Base-by-base conservation (phyloP, 495 filamentous ascomycete genomes). In the Neurospora terricola region DNA sequence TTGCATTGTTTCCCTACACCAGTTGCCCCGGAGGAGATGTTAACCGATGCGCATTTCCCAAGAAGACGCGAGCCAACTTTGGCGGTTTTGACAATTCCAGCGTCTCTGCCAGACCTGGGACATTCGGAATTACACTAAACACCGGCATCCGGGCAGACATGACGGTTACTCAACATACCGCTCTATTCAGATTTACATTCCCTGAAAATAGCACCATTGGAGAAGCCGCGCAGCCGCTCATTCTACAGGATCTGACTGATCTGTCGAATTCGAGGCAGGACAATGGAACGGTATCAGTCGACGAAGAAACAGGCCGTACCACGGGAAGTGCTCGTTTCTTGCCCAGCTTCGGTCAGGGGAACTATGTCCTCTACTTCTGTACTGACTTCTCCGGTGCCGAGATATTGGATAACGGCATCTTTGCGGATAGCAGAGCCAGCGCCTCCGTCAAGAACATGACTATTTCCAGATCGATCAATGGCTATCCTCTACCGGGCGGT, bases 181-280 rank as follows among this genome's bases (percentile, higher is more conserved):
- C 91, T 10, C 76, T 94, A 16, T 94, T 93, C 78, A 86, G 83
- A 27, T 94, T 94, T 76, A 87, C 84, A 4, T 93, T 93, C 72
- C 87, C 88, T 0, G 77, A 81, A n/a, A 70, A 72, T 7, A 75
- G 75, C 34, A 6, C 76, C 7, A 79, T 75, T 36, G 78, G 83
- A 0, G 78, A 84, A 38, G 81, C 76, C 18, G 81, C 85, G 40
- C 85, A 87, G 37, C 91, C 91, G 4, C 78, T 93, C 11, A 87
- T 93, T 23, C 77, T 89, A 38, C 80, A 92, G 34, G 91, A 93
- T 75, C 77, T 93, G 40, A 89, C 88, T 0, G 91, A 94, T 81
- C 82, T 93, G 9, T 84, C 87, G 10, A 80, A 90, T 75, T 90
- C 89, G 4, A 84, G 90, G 10, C 88, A 88, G 73, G 82, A 84